Evolutionary conservation across 306 rosid genomes (phyloP), one percentile per base, ranked within the genome.

Genomic region (Pterocarpus santalinus): DNA sequence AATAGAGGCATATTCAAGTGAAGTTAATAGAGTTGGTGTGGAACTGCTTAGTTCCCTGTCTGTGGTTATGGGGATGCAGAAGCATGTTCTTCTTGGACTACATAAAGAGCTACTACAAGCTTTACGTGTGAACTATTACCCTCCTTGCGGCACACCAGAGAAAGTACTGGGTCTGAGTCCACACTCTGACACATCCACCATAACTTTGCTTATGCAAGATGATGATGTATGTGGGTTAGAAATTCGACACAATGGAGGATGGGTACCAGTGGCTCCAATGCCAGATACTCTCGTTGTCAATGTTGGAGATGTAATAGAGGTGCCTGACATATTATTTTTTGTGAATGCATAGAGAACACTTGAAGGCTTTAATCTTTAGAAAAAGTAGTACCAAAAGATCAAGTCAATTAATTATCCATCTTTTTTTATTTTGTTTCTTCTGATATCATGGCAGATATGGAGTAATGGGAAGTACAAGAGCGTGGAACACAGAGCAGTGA

Each of bases 381-480:
- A 22, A 22, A 22, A 22, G 28, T 22, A 22, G 28, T 22, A 22
- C 28, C 28, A 22, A 22, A 22, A 22, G 28, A 22, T 22, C 28
- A 22, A 22, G 28, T 22, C 28, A 22, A 0, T 22, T 22, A 22
- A 22, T 22, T 22, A 22, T 22, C 28, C 28, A 22, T 22, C 28
- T 22, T 22, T 22, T 22, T 22, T 22, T 22, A 22, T 22, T 22
- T 22, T 22, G 28, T 22, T 22, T 22, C 28, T 22, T 22, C 28
- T 22, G 28, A 14, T 12, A 52, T 75, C 49, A 51, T 61, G 4
- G 9, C 80, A 89, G 90, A 85, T 83, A 51, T 85, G 76, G 88
- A 89, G 91, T 35, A 89, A 85, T 76, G 92, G 86, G 4, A 87
- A 71, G 75, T 85, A 85, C 80, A 85, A 81, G 71, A 89, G 90